Conservation (phyloP, 2,329 filamentous ascomycete genomes). For the Pseudogymnoascus destructans region DNA sequence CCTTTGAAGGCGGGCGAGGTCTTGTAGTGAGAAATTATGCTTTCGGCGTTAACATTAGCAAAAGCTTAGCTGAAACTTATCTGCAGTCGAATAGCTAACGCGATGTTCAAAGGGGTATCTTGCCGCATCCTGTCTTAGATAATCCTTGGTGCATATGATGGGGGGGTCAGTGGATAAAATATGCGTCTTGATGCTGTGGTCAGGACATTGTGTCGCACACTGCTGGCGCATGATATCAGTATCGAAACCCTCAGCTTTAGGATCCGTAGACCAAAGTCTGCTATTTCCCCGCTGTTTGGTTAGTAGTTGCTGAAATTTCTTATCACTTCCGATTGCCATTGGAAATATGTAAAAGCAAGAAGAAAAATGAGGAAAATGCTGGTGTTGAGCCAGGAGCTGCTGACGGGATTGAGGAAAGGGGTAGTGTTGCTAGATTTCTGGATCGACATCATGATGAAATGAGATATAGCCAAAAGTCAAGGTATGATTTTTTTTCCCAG, state of each 20-base stretch:
- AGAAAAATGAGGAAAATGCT: neutral
- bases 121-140: too few relatives aligned
- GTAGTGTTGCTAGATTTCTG: neutral
- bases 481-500: neutral
- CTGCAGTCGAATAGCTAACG: too few relatives aligned
- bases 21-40: neutral
- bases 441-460: neutral
- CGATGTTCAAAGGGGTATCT: too few relatives aligned
- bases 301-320: neutral
- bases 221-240: too few relatives aligned
- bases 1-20: constrained; percentile 42
- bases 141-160: too few relatives aligned
- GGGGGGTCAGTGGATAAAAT: too few relatives aligned
- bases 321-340: neutral
- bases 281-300: neutral
- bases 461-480: neutral
- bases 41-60: neutral
- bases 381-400: neutral
- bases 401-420: neutral
- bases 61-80: too few relatives aligned
- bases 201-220: too few relatives aligned
- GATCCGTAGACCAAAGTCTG: neutral
- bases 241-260: too few relatives aligned
- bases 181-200: too few relatives aligned
- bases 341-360: neutral